phyloP scores from a whole-genome alignment of 2,329 filamentous ascomycete species.

The Fusarium sp. region DNA sequence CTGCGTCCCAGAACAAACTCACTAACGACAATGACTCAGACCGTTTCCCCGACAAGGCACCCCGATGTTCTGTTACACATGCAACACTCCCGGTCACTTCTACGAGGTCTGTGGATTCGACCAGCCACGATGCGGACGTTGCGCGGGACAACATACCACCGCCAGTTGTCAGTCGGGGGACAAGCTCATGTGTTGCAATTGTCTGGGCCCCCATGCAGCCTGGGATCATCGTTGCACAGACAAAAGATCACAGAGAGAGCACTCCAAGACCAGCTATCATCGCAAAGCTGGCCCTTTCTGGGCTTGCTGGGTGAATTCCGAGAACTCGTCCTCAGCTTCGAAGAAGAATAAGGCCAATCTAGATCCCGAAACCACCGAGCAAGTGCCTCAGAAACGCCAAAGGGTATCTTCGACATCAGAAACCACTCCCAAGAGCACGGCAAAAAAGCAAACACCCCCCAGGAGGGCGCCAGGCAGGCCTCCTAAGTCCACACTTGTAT shows the following conservation, averaged over 20 bases:
- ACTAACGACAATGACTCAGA: background rate
- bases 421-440: background rate
- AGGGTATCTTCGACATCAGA: background rate
- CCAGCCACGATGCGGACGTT: background rate
- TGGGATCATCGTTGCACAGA: background rate
- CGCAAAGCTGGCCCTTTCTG: background rate
- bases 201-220: background rate
- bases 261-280: background rate
- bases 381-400: background rate
- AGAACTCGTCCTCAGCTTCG: background rate
- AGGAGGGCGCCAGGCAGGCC: background rate
- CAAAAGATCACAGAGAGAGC: background rate
- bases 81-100: background rate
- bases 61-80: background rate
- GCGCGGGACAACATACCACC: background rate
- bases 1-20: background rate
- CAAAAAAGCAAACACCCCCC: background rate
- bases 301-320: background rate
- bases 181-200: background rate
- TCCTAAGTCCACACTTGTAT: background rate
- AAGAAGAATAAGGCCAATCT: background rate
- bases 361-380: background rate
- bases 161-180: background rate
- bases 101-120: background rate
- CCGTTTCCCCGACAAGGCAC: background rate